These are phyloP conservation scores for Diaporthe ilicicola DNA, from an alignment of 2,329 filamentous ascomycete species.

Conservation along the genomic window DNA sequence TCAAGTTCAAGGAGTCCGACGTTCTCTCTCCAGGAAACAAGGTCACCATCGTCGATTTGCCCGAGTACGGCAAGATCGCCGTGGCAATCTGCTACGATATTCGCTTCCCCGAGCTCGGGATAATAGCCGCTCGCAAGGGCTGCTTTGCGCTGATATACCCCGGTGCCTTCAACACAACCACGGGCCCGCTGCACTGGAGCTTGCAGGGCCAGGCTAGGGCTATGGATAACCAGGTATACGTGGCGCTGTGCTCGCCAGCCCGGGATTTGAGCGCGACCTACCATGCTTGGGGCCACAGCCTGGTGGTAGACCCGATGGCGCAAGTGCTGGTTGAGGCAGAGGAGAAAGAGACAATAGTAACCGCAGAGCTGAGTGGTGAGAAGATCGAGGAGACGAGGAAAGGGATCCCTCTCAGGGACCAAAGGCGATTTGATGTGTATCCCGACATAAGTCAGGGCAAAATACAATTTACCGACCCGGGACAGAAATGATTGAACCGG, in stretches of 20 bases:
- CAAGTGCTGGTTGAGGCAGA: conserved; percentile 81
- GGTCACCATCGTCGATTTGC: conserved; percentile 84
- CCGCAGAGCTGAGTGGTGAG: conserved; percentile 73
- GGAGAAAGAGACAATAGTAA: conserved; percentile 79
- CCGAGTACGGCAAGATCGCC: conserved; percentile 86
- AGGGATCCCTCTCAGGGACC: conserved; percentile 83
- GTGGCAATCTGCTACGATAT: conserved; percentile 98
- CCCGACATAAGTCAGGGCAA: conserved; percentile 80
- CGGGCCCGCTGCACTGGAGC: conserved; percentile 90
- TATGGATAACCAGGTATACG: conserved; percentile 93
- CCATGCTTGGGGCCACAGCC: conserved; percentile 90
- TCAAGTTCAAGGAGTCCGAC: conserved; percentile 89
- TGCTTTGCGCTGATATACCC: conserved; percentile 91
- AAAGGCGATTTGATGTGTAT: conserved; percentile 95
- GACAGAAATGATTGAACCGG: conserved; percentile 8
- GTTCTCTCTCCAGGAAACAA: conserved; percentile 87
- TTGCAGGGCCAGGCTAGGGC: conserved; percentile 84
- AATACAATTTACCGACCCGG: conserved; percentile 32
- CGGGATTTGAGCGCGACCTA: conserved; percentile 81
- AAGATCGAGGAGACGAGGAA: conserved; percentile 79
- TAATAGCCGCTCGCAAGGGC: conserved; percentile 85
- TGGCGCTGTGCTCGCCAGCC: conserved; percentile 91
- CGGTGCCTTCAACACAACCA: conserved; percentile 96
- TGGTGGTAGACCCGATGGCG: conserved; percentile 89
- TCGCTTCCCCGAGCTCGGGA: conserved; percentile 93